Evolutionary conservation across 2,329 filamentous ascomycete genomes (phyloP), one percentile per base, ranked within the genome.

Genomic region (Ophiostoma himal-ulmi): DNA sequence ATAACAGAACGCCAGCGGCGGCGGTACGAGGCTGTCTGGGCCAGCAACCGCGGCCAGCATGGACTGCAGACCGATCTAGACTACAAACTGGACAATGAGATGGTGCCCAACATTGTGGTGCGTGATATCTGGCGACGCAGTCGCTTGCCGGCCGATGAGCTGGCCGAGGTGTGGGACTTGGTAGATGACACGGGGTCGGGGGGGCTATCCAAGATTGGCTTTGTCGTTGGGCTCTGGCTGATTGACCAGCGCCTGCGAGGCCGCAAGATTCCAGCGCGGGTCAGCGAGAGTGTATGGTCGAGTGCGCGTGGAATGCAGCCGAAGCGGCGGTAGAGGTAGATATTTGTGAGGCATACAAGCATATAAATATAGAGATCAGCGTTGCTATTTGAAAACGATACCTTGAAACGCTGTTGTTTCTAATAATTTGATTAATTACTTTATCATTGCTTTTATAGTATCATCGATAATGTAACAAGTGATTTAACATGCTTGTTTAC

Each of bases 21-120:
- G 76, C 85, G 92, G 1, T 95, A 95, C 78, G 92, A 94, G 78
- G 92, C 90, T 2, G 86, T 95, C 1, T 95, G 91, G 91, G 92
- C 92, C 1, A 92, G 91, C 60, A 95, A 95, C 75, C 87, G 88
- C 67, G 91, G 91, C 0, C 71, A 88, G 0, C 79, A 41, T 14
- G 72, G 71, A 13, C 30, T 64, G 4, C 26, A 73, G 5, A 36
- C 22, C 48, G 34, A 10, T n/a, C 34, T 69, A 57, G 69, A 22
- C 14, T 14, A 17, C n/a, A 36, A 13, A 5, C 20, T 37, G 37
- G 73, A 74, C 34, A 77, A 79, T 1, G 83, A 87, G 17, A 82
- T 85, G 65, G 89, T 94, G 3, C 83, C 84, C 44, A 91, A 89
- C 75, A 79, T 93, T 0, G 85, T 93, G 7, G 90, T 88, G 1